phyloP scores from a whole-genome alignment of 441 rosid species.

The Hypseocharis bilobata region DNA sequence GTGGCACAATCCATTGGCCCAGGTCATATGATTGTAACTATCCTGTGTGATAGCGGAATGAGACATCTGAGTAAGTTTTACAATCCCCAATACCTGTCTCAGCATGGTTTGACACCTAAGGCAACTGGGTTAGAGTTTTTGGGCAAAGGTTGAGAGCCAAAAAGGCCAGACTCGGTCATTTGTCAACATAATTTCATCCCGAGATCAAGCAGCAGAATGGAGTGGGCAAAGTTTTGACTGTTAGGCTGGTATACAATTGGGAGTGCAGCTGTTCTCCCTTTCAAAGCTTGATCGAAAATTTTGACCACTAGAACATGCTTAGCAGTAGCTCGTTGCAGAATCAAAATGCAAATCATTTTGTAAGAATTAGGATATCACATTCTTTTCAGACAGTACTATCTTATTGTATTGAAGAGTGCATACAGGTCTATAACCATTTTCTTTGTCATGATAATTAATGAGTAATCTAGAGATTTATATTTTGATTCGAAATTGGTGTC shows the following conservation, averaged over 20 bases:
- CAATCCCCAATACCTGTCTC: conserved; percentile 47
- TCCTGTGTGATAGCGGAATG: conserved; percentile 86
- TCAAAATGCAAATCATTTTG: background rate
- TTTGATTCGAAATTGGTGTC: too few species aligned
- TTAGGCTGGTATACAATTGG: too few species aligned
- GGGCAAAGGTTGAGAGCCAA: conserved; percentile 17
- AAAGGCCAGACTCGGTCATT: too few species aligned
- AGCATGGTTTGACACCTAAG: conserved; percentile 53
- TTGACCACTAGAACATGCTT: background rate
- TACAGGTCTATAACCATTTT: background rate
- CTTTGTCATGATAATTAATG: background rate
- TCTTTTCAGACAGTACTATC: background rate
- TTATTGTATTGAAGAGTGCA: background rate
- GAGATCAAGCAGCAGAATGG: too few species aligned
- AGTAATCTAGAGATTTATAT: background rate
- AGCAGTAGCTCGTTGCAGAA: background rate
- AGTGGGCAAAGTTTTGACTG: too few species aligned
- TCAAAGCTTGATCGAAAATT: too few species aligned
- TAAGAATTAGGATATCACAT: background rate
- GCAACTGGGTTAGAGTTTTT: conserved; percentile 66
- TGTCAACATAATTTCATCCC: too few species aligned
- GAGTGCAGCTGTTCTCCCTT: too few species aligned
- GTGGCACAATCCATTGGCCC: conserved; percentile 75
- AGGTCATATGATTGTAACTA: conserved; percentile 73
- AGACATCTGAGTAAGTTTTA: conserved; percentile 86